Evolutionary conservation across 805 yeast genomes (phyloP).

Genomic region (Wickerhamiella brachini): DNA sequence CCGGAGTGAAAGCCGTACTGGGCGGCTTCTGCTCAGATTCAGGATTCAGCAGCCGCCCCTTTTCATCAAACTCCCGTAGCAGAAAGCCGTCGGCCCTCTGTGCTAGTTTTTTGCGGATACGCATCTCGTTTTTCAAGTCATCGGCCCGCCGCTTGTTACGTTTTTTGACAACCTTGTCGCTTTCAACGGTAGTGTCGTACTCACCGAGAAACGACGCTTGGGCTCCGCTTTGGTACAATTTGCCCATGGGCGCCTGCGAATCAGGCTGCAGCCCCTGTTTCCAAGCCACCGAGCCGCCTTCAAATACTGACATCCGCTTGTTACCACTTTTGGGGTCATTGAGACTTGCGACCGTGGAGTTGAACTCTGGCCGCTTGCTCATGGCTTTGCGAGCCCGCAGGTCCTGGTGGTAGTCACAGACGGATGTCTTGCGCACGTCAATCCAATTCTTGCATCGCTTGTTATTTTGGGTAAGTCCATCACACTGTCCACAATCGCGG

Average conservation of each 20-base stretch:
- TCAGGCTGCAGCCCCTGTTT: constrained; percentile 20
- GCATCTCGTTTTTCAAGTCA: constrained; percentile 19
- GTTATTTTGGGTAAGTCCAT: constrained; percentile 33
- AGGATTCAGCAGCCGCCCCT: constrained; percentile 11
- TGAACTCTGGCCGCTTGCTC: constrained; percentile 65
- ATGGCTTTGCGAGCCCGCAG: constrained; percentile 36
- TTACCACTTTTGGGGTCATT: constrained; percentile 40
- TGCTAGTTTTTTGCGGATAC: constrained; percentile 26
- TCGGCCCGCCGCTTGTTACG: constrained; percentile 16
- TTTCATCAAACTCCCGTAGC: constrained; percentile 15
- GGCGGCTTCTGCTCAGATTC: constrained; percentile 1
- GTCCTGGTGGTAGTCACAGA: constrained; percentile 66
- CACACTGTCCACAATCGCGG: constrained; percentile 55
- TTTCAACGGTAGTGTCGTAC: constrained; percentile 29
- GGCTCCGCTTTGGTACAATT: constrained; percentile 4
- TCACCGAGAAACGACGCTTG: constrained; percentile 25
- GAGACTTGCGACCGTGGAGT: constrained; percentile 39
- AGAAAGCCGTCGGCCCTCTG: constrained; percentile 16
- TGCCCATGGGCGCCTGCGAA: constrained; percentile 13
- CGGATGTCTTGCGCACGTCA: constrained; percentile 36
- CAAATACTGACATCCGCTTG: constrained; percentile 29
- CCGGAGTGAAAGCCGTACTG: constrained; percentile 12
- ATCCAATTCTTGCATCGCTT: constrained; percentile 45
- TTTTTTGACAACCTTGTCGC: constrained; percentile 22
- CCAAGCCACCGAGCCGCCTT: constrained; percentile 24